Base-by-base conservation (phyloP, 2,329 filamentous ascomycete genomes). In the Thielaviopsis musarum region DNA sequence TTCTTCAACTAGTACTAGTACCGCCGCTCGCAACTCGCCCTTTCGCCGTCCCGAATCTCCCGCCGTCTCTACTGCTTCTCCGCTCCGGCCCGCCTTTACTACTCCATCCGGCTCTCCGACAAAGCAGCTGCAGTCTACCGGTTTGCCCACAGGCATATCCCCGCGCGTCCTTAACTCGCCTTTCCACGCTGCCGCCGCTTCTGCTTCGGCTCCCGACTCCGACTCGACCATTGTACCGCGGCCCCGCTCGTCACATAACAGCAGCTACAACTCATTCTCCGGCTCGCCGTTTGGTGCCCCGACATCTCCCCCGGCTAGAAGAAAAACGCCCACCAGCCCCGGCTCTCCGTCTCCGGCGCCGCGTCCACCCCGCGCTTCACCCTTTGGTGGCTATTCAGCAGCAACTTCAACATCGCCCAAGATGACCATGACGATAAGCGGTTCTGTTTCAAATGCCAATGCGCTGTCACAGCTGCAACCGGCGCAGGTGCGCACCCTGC, bases 401-500 rank as follows among this genome's bases (percentile, higher is more conserved):
- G 52, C 60, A 17, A 55, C 55, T 9, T 59, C 62, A 5, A 61
- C 61, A 9, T 54, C 61, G 10, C 38, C 52, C 22, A 59, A 54
- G 19, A 61, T 60, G 62, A 62, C 59, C 9, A 56, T 54, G 24
- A 61, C 59, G 51, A 51, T 59, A 17, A 59, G 52, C 19, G 58
- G 41, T 38, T 54, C 62, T 12, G 58, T 61, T 9, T 63, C 69
- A 3, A 70, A 74, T 58, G 74, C 75, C 38, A 82, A 77, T 65
- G 76, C 82, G 15, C 74, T 90, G 52, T 83, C 84, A 2, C 85
- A 87, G 66, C 73, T 97, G 51, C 87, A 91, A 45, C 83, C 88
- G 2, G 77, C 87, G 2, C 88, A 96, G 66, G 82, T 96, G 41
- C 83, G 91, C 66, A 88, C 88, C 66, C 80, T 98, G 71, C 82